These are phyloP conservation scores for Phytophthora tubulina DNA, from an alignment of 352 stramenopile genomes.

Conservation along the genomic window DNA sequence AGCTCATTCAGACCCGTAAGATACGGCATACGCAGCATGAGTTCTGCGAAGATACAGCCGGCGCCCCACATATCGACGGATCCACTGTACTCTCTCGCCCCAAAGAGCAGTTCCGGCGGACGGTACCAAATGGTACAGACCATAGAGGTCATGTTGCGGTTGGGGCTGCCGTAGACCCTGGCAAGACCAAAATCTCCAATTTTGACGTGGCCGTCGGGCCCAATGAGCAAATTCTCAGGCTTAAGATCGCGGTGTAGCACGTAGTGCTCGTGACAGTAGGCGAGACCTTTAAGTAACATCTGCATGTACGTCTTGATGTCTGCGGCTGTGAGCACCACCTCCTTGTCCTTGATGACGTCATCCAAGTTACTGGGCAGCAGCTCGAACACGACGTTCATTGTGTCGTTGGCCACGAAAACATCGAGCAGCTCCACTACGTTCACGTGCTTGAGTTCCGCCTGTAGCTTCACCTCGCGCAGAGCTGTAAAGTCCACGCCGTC, in stretches of 20 bases:
- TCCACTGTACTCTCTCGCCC: constrained; percentile 84
- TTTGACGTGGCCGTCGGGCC: constrained; percentile 83
- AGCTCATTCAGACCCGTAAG: constrained; percentile 85
- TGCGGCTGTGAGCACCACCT: constrained; percentile 80
- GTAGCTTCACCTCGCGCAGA: constrained; percentile 90
- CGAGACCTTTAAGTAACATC: constrained; percentile 83
- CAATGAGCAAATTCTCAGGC: constrained; percentile 90
- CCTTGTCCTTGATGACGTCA: constrained; percentile 92
- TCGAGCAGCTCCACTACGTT: constrained; percentile 90
- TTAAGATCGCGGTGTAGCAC: constrained; percentile 91
- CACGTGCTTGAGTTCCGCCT: constrained; percentile 87
- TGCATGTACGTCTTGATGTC: constrained; percentile 92
- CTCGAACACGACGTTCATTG: constrained; percentile 92
- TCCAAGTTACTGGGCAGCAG: constrained; percentile 89
- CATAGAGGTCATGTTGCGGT: constrained; percentile 91
- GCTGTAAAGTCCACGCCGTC: constrained; percentile 91
- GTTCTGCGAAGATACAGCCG: constrained; percentile 89
- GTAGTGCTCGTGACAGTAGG: constrained; percentile 86
- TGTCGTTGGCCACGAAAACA: constrained; percentile 90
- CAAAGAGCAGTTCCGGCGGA: constrained; percentile 89
- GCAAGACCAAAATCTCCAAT: constrained; percentile 91
- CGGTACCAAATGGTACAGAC: constrained; percentile 92
- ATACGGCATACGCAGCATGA: constrained; percentile 86
- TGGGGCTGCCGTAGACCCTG: constrained; percentile 84
- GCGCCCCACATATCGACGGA: constrained; percentile 91